These are phyloP conservation scores for Plasmodium malariae DNA, from an alignment of 169 alveolate genomes.

Conservation along the genomic window DNA sequence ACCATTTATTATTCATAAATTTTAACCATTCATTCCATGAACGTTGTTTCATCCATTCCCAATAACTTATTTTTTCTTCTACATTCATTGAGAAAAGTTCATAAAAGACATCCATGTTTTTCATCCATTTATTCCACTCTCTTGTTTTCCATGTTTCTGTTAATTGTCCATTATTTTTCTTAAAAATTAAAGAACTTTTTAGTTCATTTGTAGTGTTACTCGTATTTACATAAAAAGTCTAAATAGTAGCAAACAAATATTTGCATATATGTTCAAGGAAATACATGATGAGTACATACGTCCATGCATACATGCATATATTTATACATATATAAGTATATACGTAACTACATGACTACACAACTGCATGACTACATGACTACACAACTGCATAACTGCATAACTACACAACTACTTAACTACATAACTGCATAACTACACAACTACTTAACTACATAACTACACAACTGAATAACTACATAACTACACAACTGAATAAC, in stretches of 20 bases:
- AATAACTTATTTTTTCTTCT: background rate
- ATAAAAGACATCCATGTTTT: background rate
- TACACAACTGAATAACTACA: no score
- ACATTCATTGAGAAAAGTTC: background rate
- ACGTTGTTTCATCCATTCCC: background rate
- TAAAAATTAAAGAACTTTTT: background rate
- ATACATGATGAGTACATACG: background rate
- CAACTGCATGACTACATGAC: no score
- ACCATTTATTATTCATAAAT: background rate
- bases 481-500: no score
- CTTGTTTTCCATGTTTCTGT: constrained; percentile 7
- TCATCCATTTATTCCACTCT: constrained; percentile 7
- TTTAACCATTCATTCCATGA: background rate
- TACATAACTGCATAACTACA: no score
- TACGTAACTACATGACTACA: background rate
- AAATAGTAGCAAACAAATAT: no score
- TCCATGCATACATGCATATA: background rate
- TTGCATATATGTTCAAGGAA: background rate
- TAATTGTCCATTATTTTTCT: background rate
- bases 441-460: no score
- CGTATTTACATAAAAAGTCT: background rate
- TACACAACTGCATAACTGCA: no score
- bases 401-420: no score
- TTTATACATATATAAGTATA: background rate
- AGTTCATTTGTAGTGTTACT: background rate